These are phyloP conservation scores for Parsonsia alboflavescens DNA, from an alignment of 257 asterid species.

Conservation along the genomic window DNA sequence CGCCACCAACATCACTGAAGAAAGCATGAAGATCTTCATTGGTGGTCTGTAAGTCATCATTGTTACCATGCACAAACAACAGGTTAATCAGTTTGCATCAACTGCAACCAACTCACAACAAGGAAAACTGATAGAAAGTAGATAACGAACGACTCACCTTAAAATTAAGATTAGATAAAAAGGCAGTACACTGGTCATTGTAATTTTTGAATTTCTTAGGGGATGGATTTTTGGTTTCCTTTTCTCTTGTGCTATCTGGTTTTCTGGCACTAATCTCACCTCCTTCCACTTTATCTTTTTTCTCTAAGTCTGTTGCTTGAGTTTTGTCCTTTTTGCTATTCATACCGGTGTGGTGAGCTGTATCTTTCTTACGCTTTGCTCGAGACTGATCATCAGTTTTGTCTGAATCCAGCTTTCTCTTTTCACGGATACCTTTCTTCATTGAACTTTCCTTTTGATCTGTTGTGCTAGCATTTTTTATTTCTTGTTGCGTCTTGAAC, in stretches of 20 bases:
- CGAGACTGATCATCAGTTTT: slow-evolving; percentile 47
- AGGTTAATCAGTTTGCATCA: not conserved
- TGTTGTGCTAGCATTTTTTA: slow-evolving; percentile 34
- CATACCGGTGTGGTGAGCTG: slow-evolving; percentile 35
- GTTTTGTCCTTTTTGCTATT: slow-evolving; percentile 31
- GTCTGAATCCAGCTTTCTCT: slow-evolving; percentile 60
- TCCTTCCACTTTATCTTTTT: slow-evolving; percentile 33
- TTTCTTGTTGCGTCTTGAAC: slow-evolving; percentile 71
- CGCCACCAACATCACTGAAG: slow-evolving; percentile 89
- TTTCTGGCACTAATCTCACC: slow-evolving; percentile 25
- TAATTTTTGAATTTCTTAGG: slow-evolving; percentile 43
- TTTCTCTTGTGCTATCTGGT: slow-evolving; percentile 33
- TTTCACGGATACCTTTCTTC: slow-evolving; percentile 52
- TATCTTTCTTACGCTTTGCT: slow-evolving; percentile 62
- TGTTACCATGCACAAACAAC: slow-evolving; percentile 14
- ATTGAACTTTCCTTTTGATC: slow-evolving; percentile 45
- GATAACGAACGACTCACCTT: slow-evolving; percentile 42
- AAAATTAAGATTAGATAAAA: slow-evolving; percentile 63
- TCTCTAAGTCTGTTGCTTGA: slow-evolving; percentile 33
- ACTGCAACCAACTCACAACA: slow-evolving; percentile 1
- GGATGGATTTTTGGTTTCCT: slow-evolving; percentile 36
- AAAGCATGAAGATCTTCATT: slow-evolving; percentile 56
- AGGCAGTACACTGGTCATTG: slow-evolving; percentile 85
- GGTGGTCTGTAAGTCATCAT: slow-evolving; percentile 43
- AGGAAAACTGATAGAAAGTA: not conserved